These are phyloP conservation scores for Pisolithus microcarpus DNA, from an alignment of 768 basidiomycete genomes.

Conservation along the genomic window DNA sequence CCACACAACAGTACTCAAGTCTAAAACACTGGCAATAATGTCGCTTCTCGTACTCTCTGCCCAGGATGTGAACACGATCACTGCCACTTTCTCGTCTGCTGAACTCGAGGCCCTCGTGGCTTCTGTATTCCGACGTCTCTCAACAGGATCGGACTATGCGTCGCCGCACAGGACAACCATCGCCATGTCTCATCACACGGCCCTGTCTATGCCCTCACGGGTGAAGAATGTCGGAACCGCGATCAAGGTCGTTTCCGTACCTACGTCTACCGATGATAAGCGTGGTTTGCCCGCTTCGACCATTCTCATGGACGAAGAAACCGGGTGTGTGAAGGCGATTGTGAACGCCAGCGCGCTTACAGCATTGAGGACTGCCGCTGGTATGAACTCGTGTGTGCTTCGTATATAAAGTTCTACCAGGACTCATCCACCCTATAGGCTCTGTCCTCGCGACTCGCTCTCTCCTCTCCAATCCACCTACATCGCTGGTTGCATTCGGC, in stretches of 20 bases:
- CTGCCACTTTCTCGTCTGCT: slow-evolving; percentile 36
- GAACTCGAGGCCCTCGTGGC: slow-evolving; percentile 53
- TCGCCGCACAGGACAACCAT: slow-evolving; percentile 57
- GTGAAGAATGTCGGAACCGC: slow-evolving; percentile 47
- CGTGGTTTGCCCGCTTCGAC: slow-evolving; percentile 72
- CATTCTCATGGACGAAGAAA: slow-evolving; percentile 23
- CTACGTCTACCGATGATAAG: slow-evolving; percentile 33
- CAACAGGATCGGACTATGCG: slow-evolving; percentile 19
- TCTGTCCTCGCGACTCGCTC: too few species aligned
- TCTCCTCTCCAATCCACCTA: too few species aligned
- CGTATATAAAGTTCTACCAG: too few species aligned
- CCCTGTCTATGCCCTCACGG: slow-evolving; percentile 81
- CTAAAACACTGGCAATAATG: slow-evolving; percentile 9
- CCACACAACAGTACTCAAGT: too few species aligned
- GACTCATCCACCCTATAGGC: not conserved
- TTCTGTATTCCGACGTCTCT: slow-evolving; percentile 45
- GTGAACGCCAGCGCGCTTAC: too few species aligned
- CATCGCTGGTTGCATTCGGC: too few species aligned
- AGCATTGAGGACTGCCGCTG: too few species aligned
- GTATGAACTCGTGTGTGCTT: slow-evolving; percentile 19
- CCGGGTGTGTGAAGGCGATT: too few species aligned
- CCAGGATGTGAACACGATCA: slow-evolving; percentile 47
- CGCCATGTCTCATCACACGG: slow-evolving; percentile 45
- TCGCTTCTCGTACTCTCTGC: slow-evolving; percentile 58
- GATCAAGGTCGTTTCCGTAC: slow-evolving; percentile 79